Percentiles rank a stretch among this genome's conserved stretches.
These are phyloP conservation scores for Zymoseptoria tritici DNA, from an alignment of 2,329 filamentous ascomycete species.

Conservation along the genomic window DNA sequence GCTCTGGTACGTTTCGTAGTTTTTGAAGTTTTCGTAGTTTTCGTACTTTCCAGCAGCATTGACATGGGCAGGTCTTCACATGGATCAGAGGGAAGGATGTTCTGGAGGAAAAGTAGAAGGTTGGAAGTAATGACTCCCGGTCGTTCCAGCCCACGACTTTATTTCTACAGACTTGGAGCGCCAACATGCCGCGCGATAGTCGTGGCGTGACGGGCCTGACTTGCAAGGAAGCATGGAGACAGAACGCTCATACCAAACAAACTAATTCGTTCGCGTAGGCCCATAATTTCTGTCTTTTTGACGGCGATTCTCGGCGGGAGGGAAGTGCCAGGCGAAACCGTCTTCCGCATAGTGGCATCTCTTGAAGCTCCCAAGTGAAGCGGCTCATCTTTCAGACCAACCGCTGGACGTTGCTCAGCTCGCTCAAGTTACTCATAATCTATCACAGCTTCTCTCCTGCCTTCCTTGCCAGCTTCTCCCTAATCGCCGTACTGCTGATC, in stretches of 20 bases:
- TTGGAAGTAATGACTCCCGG: background rate
- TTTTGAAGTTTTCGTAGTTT: background rate
- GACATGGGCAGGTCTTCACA: background rate
- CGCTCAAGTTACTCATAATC: background rate
- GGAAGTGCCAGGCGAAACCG: no score
- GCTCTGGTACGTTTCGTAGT: background rate
- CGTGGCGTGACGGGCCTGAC: no score
- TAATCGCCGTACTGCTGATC: slow-evolving; percentile 84
- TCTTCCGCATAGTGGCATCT: no score
- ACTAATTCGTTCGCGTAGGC: no score
- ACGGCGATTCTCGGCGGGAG: no score
- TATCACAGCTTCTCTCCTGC: slow-evolving; percentile 11
- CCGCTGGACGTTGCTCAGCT: background rate
- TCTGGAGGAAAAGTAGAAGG: background rate
- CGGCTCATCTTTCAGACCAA: no score
- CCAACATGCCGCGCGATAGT: no score
- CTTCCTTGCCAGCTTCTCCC: slow-evolving; percentile 25
- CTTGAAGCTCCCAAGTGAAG: no score
- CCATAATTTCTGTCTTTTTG: no score
- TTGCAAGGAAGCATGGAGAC: background rate
- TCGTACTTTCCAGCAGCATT: background rate
- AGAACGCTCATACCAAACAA: background rate
- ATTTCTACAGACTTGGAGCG: background rate
- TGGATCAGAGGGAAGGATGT: background rate
- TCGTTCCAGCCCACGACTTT: background rate